phyloP scores from a whole-genome alignment of 345 rosid species.

The Garcia nutans region DNA sequence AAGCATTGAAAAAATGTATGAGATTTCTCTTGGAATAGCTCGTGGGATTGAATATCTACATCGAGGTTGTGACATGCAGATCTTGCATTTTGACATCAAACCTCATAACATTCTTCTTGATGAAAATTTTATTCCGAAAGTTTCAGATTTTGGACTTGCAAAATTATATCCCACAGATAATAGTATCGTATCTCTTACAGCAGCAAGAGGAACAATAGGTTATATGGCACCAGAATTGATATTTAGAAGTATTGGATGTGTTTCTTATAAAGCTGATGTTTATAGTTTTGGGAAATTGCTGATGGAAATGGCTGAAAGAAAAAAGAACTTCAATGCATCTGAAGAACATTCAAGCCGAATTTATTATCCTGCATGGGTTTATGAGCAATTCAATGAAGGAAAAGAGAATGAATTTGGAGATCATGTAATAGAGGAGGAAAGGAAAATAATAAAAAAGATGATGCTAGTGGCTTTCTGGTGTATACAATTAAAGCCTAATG shows the following conservation, averaged over 20 bases:
- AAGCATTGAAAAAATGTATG: background rate
- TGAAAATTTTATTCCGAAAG: conserved; percentile 3
- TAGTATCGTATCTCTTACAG: conserved; percentile 4
- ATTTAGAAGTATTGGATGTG: background rate
- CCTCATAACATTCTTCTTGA: conserved; percentile 1
- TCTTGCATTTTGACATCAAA: conserved; percentile 3
- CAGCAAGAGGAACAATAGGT: conserved; percentile 9
- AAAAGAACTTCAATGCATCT: background rate
- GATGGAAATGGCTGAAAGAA: conserved; percentile 2
- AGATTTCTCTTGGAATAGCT: conserved; percentile 7
- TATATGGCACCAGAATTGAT: conserved; percentile 1
- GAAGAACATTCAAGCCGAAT: background rate
- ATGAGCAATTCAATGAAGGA: background rate
- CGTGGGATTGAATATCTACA: conserved; percentile 6
- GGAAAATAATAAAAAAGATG: background rate
- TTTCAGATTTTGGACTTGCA: conserved; percentile 8
- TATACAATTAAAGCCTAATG: conserved; percentile 1
- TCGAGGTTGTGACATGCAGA: conserved; percentile 9
- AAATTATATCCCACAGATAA: background rate
- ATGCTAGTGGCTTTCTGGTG: background rate
- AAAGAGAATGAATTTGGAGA: background rate
- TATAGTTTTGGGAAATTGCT: conserved; percentile 8
- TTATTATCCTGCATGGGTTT: background rate
- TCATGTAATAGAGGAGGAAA: background rate
- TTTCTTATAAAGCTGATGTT: conserved; percentile 4